Evolutionary conservation across 257 asterid genomes (phyloP).

Genomic region (Galeopsis tetrahit): DNA sequence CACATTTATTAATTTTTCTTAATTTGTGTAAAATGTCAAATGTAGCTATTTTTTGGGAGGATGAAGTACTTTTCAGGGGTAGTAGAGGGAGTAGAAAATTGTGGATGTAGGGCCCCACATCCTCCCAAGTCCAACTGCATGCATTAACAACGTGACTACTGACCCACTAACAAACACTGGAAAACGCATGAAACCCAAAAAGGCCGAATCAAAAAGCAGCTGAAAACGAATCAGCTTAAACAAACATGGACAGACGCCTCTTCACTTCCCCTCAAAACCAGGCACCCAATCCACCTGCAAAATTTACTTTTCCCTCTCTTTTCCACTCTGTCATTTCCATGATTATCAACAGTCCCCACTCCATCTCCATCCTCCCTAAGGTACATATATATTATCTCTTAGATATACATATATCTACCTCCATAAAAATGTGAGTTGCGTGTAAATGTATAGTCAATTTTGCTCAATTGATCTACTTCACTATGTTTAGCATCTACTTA

Average conservation of each 20-base stretch:
- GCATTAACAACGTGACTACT: background rate
- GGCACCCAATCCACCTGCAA: constrained; percentile 13
- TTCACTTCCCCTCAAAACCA: constrained; percentile 29
- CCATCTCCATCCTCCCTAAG: background rate
- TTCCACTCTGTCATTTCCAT: constrained; percentile 11
- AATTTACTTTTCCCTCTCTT: constrained; percentile 22
- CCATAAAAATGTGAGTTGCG: background rate
- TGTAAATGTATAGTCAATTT: background rate
- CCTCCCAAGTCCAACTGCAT: background rate
- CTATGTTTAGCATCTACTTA: background rate
- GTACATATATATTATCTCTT: background rate
- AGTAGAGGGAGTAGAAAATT: background rate
- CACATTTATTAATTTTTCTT: no score
- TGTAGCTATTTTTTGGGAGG: no score
- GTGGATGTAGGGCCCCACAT: background rate
- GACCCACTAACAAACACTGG: background rate
- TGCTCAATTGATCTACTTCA: background rate
- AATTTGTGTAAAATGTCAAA: no score
- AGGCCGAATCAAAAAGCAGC: constrained; percentile 26
- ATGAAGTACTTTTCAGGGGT: no score
- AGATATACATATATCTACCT: background rate
- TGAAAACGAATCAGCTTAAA: constrained; percentile 15
- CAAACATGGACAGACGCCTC: background rate
- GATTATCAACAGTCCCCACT: background rate
- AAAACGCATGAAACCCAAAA: background rate